Evolutionary conservation across 148 eudicot species (phyloP).

Genomic region (Camellia sinensis): DNA sequence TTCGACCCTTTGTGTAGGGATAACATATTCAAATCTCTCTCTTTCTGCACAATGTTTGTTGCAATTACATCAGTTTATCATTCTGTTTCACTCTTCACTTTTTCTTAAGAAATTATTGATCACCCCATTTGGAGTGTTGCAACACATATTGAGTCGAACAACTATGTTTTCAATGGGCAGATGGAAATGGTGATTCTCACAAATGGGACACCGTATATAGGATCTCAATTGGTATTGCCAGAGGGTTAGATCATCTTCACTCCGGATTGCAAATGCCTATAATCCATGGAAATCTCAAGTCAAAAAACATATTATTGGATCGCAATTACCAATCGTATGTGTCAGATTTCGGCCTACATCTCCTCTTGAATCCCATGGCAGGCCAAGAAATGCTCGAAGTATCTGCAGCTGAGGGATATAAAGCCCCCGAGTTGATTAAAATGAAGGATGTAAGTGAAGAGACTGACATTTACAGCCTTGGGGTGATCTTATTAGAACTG

Average conservation of each 20-base stretch:
- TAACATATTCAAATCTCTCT: not conserved
- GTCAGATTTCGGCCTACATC: constrained; percentile 68
- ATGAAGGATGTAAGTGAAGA: constrained; percentile 64
- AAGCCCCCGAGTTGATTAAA: constrained; percentile 88
- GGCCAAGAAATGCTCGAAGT: constrained; percentile 85
- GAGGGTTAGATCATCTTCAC: constrained; percentile 74
- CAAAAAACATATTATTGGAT: constrained; percentile 65
- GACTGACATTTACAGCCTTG: constrained; percentile 76
- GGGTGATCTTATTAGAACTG: constrained; percentile 76
- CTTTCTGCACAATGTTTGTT: not conserved
- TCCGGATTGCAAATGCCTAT: constrained; percentile 55
- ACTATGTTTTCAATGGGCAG: constrained; percentile 40
- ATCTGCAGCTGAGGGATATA: constrained; percentile 73
- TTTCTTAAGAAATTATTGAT: not conserved
- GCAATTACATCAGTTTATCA: not conserved
- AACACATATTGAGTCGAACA: not conserved
- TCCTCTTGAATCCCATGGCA: constrained; percentile 65
- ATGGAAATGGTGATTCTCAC: constrained; percentile 49
- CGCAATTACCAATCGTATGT: constrained; percentile 45
- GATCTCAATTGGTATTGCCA: constrained; percentile 65
- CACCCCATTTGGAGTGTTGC: not conserved
- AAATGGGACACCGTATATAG: constrained; percentile 65
- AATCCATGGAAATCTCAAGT: constrained; percentile 87
- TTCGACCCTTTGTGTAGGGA: not conserved
- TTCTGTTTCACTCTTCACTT: not conserved